phyloP scores from a whole-genome alignment of 305 asterid species.

The Petunia hybrid region DNA sequence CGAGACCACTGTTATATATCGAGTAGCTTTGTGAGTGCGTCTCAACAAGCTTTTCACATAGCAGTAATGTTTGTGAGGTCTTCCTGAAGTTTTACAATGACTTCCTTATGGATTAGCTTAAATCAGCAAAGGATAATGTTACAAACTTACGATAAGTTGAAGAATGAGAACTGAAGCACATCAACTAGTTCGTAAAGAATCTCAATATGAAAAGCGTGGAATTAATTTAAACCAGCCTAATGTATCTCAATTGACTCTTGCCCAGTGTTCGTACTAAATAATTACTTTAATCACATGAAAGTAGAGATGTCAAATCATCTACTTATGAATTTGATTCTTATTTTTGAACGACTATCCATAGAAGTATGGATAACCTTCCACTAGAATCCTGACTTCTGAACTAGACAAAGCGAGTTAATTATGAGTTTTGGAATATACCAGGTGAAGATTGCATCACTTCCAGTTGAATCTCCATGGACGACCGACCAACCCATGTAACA shows the following conservation, averaged over 20 bases:
- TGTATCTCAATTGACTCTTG: background rate
- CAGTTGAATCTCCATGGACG: conserved; percentile 92
- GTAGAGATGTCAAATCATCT: background rate
- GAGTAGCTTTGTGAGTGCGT: background rate
- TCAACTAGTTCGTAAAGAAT: background rate
- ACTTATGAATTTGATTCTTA: background rate
- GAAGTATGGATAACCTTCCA: conserved; percentile 13
- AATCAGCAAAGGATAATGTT: background rate
- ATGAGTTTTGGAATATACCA: conserved; percentile 49
- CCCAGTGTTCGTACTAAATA: background rate
- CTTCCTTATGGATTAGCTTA: background rate
- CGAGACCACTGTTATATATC: background rate
- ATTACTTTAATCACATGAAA: background rate
- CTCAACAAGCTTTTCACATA: background rate
- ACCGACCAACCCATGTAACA: conserved; percentile 95
- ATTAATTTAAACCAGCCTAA: background rate
- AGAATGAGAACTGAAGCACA: conserved; percentile 5
- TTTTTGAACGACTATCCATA: background rate
- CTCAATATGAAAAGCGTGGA: background rate
- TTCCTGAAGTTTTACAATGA: background rate
- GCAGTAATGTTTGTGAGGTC: background rate
- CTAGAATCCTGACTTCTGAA: conserved; percentile 9
- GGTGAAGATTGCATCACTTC: conserved; percentile 71
- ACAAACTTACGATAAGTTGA: background rate
- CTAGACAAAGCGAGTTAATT: conserved; percentile 6